Evolutionary conservation across 192 early-diverging fungal genomes (phyloP).

Genomic region (Linnemannia zychae): DNA sequence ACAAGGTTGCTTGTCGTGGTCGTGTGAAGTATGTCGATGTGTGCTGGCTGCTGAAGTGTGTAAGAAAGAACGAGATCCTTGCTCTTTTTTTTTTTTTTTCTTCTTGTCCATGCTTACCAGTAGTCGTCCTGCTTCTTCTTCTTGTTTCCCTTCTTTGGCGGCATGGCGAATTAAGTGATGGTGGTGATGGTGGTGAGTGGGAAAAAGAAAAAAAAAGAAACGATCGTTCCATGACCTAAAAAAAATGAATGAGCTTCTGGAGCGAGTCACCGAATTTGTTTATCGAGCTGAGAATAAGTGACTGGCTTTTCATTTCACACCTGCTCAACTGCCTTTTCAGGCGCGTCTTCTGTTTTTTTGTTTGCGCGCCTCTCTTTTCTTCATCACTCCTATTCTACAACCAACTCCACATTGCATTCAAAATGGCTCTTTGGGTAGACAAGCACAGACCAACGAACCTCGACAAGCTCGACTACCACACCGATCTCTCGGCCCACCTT

Average conservation of each 20-base stretch:
- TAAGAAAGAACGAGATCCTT: not conserved
- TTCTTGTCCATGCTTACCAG: constrained; percentile 53
- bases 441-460: constrained; percentile 90
- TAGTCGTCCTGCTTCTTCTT: constrained; percentile 70
- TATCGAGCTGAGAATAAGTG: not conserved
- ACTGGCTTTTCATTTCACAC: not conserved
- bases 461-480: constrained; percentile 87
- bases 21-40: not conserved
- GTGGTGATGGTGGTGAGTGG: not conserved
- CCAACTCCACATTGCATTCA: not conserved
- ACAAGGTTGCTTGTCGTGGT: not conserved
- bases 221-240: constrained; percentile 10
- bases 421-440: constrained; percentile 93
- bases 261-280: constrained; percentile 12
- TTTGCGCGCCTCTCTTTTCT: not conserved
- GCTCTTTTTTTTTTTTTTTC: no score
- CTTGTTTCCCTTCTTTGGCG: constrained; percentile 70
- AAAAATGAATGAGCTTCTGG: constrained; percentile 8
- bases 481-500: constrained; percentile 80
- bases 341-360: not conserved
- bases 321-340: not conserved
- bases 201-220: not conserved
- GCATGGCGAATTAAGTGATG: constrained; percentile 27
- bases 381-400: not conserved
- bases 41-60: not conserved